phyloP scores from a whole-genome alignment of 805 yeast species.

The Candida silvicultrix region DNA sequence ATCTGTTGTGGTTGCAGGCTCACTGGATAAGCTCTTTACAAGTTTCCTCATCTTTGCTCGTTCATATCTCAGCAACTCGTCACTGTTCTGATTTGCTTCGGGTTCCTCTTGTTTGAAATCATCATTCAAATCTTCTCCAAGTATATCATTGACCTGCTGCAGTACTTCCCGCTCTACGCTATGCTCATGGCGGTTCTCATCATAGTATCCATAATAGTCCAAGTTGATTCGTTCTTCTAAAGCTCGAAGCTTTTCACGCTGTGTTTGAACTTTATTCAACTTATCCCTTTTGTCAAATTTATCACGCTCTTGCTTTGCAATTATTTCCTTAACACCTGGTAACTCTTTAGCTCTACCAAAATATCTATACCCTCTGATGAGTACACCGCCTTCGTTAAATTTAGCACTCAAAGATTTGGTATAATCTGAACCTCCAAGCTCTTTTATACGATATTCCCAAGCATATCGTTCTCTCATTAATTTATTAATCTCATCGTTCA shows the following conservation, averaged over 20 bases:
- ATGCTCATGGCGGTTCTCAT: constrained; percentile 17
- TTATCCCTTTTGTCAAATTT: constrained; percentile 12
- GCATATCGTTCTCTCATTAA: constrained; percentile 59
- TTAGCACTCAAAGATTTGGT: constrained; percentile 20
- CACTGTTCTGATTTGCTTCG: constrained; percentile 2
- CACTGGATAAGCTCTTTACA: constrained; percentile 1
- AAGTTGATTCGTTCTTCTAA: constrained; percentile 12
- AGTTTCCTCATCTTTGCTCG: constrained; percentile 19
- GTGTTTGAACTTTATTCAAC: constrained; percentile 11
- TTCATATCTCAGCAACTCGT: constrained; percentile 26
- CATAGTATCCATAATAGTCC: constrained; percentile 39
- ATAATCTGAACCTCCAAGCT: constrained; percentile 72
- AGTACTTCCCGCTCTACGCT: constrained; percentile 4
- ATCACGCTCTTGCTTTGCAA: constrained; percentile 28
- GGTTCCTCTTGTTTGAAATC: constrained; percentile 1
- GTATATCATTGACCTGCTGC: constrained; percentile 8
- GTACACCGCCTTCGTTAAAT: constrained; percentile 11
- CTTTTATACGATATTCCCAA: constrained; percentile 71
- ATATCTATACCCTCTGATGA: constrained; percentile 35
- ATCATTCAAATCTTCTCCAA: constrained; percentile 7
- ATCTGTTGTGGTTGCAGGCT: too few relatives aligned
- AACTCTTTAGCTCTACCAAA: constrained; percentile 82
- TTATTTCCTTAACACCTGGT: constrained; percentile 56
- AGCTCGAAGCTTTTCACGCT: constrained; percentile 18
- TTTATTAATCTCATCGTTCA: constrained; percentile 69